Percentiles rank a stretch among this genome's conserved stretches.
phyloP scores from a whole-genome alignment of 805 yeast genomes.

The Nakazawaea ishiwadae region DNA sequence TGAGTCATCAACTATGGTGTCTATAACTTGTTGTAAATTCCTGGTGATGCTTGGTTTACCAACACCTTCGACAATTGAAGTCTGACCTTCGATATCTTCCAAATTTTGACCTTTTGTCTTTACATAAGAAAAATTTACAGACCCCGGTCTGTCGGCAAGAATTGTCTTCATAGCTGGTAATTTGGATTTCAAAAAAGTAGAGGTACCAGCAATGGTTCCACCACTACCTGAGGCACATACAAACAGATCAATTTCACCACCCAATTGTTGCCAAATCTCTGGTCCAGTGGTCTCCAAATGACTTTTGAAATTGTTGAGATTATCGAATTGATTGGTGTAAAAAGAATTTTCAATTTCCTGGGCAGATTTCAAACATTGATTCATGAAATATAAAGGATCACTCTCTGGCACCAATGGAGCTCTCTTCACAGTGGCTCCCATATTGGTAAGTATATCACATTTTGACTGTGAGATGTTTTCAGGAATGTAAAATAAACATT shows the following conservation, averaged over 20 bases:
- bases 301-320: conserved; percentile 71
- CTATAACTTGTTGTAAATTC: conserved; percentile 35
- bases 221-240: conserved; percentile 88
- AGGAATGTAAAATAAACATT: conserved; percentile 77
- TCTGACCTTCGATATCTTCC: conserved; percentile 32
- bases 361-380: conserved; percentile 33
- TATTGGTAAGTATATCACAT: conserved; percentile 50
- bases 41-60: conserved; percentile 45
- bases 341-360: conserved; percentile 20
- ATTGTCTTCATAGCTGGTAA: conserved; percentile 18
- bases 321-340: conserved; percentile 74
- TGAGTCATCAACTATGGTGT: conserved; percentile 34
- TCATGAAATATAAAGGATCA: conserved; percentile 56
- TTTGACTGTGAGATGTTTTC: conserved; percentile 81
- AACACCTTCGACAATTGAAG: conserved; percentile 43
- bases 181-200: conserved; percentile 54
- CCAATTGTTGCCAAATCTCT: conserved; percentile 66
- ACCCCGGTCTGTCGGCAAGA: conserved; percentile 44
- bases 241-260: conserved; percentile 57
- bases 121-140: conserved; percentile 37
- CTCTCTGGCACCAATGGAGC: conserved; percentile 33
- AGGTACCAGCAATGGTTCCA: conserved; percentile 85
- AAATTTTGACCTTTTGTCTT: conserved; percentile 33
- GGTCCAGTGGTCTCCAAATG: conserved; percentile 82
- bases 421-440: conserved; percentile 64